A percentile compares a stretch with the other conserved stretches of the same genome.
Conservation (phyloP, 2,329 filamentous ascomycete genomes). For the Botrytis sinoallii region DNA sequence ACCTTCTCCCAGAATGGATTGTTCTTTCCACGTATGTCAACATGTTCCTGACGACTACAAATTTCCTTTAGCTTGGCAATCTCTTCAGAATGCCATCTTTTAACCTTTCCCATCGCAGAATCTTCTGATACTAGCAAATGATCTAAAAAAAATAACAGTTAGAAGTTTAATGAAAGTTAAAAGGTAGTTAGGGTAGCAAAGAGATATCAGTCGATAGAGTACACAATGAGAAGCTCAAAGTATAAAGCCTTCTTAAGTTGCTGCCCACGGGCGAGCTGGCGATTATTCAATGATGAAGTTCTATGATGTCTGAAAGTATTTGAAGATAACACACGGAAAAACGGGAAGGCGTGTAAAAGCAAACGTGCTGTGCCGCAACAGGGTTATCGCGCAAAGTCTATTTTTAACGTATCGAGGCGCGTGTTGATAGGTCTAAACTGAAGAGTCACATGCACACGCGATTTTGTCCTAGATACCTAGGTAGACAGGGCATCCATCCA, state of each 20-base stretch:
- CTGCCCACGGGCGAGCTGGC: too few relatives aligned
- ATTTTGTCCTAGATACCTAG: background rate
- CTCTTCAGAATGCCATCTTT: background rate
- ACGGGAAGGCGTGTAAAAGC: background rate
- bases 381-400: background rate
- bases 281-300: too few relatives aligned
- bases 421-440: background rate
- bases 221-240: too few relatives aligned
- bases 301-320: background rate
- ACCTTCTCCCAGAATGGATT: background rate
- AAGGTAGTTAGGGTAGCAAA: background rate
- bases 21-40: too few relatives aligned
- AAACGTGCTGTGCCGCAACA: background rate
- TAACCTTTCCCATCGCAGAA: background rate
- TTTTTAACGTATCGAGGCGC: background rate
- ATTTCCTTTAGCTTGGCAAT: background rate
- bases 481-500: background rate
- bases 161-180: background rate
- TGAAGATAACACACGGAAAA: background rate
- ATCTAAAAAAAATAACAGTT: background rate
- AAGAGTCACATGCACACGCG: background rate
- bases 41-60: background rate
- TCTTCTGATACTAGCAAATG: background rate
- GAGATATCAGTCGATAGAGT: background rate
- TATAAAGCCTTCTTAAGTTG: too few relatives aligned